Evolutionary conservation across 2,329 filamentous ascomycete genomes (phyloP).

Genomic region (Diplodia sapinea): DNA sequence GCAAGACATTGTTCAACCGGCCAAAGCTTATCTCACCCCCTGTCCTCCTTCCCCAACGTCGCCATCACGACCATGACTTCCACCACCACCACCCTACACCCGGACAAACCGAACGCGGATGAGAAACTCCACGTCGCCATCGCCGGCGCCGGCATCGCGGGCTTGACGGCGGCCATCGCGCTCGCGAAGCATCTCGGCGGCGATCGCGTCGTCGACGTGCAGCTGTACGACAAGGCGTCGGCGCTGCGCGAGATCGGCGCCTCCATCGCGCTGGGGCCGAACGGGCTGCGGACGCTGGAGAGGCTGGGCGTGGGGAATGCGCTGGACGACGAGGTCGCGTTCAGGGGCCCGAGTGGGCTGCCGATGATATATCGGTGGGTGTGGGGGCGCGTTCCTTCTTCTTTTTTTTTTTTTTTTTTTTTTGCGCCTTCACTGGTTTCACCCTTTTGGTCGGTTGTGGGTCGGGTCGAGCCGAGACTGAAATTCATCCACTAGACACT

Average conservation of each 20-base stretch:
- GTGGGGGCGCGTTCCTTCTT: not conserved
- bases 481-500: conserved; percentile 36
- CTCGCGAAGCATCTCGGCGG: conserved; percentile 36
- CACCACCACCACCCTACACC: not conserved
- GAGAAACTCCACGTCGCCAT: conserved; percentile 41
- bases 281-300: conserved; percentile 40
- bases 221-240: conserved; percentile 47
- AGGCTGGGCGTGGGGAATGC: conserved; percentile 44
- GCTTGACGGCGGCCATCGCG: conserved; percentile 48
- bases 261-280: conserved; percentile 47
- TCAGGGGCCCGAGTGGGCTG: conserved; percentile 40
- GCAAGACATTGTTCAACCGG: conserved; percentile 1
- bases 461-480: no score
- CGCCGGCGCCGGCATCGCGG: conserved; percentile 49
- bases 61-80: not conserved
- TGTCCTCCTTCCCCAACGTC: not conserved
- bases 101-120: conserved; percentile 13
- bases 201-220: conserved; percentile 39
- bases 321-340: conserved; percentile 43
- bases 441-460: no score
- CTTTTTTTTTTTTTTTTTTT: not conserved
- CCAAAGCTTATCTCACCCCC: not conserved
- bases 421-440: no score
- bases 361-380: conserved; percentile 45
- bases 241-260: conserved; percentile 47